These are phyloP conservation scores for Lasiosphaeriaceae sp. DNA, from an alignment of 495 filamentous ascomycete species.

Conservation along the genomic window DNA sequence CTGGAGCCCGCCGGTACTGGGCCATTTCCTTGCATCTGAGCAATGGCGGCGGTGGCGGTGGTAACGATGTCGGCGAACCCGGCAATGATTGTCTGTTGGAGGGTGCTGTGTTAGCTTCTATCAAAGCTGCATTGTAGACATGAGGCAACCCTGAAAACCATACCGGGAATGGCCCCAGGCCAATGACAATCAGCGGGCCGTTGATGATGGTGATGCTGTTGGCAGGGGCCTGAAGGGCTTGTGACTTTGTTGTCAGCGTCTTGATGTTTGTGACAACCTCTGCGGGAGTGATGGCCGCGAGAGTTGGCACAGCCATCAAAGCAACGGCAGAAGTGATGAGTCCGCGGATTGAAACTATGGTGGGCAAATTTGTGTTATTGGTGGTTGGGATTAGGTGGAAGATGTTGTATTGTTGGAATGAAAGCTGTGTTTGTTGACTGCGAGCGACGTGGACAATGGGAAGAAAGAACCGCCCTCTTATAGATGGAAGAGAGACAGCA, in stretches of 20 bases:
- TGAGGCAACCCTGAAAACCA: neutral
- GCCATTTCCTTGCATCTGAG: neutral
- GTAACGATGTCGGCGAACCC: conserved; percentile 19
- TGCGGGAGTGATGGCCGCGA: conserved; percentile 12
- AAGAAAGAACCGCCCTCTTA: too few relatives aligned
- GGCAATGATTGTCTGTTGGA: conserved; percentile 13
- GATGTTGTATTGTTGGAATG: too few relatives aligned
- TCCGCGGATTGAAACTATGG: conserved; percentile 22
- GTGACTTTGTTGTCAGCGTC: conserved; percentile 17
- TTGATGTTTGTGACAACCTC: conserved; percentile 24
- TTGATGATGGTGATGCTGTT: conserved; percentile 25
- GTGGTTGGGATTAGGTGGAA: too few relatives aligned
- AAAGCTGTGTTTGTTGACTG: too few relatives aligned
- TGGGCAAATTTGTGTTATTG: too few relatives aligned
- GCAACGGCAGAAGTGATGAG: conserved; percentile 6
- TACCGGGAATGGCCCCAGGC: conserved; percentile 26
- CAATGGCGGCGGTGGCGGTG: conserved; percentile 1
- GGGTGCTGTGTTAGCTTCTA: neutral
- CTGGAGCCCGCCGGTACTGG: neutral
- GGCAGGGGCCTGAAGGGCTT: conserved; percentile 22
- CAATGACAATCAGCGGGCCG: conserved; percentile 22
- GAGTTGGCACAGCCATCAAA: conserved; percentile 10
- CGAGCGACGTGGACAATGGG: too few relatives aligned
- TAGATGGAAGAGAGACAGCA: too few relatives aligned
- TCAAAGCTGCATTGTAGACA: neutral